Percentiles rank a stretch among this genome's conserved stretches.
Evolutionary conservation across 345 rosid genomes (phyloP).

Genomic region (Excoecaria agallocha): DNA sequence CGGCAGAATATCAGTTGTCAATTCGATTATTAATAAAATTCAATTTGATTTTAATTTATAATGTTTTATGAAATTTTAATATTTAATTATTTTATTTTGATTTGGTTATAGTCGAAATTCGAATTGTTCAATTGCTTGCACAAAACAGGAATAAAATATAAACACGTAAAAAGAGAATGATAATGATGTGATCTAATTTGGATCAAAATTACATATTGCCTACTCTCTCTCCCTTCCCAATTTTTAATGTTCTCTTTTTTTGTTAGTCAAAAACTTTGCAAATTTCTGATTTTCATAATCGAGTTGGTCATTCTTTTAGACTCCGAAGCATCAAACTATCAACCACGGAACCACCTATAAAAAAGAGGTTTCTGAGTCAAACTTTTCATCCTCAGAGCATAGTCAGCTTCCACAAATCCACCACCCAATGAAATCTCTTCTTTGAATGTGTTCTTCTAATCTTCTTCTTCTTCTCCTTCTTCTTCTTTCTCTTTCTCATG

Average conservation of each 20-base stretch:
- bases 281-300: background rate
- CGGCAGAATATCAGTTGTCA: no score
- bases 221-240: background rate
- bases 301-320: background rate
- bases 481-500: no score
- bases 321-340: background rate
- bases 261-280: conserved; percentile 8
- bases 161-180: no score
- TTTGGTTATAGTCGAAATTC: no score
- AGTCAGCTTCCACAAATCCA: background rate
- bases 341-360: background rate
- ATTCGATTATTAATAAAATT: no score
- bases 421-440: background rate
- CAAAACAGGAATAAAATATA: no score
- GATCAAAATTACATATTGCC: no score
- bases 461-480: conserved; percentile 4
- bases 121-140: no score
- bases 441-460: background rate
- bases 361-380: conserved; percentile 8
- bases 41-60: no score
- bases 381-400: conserved; percentile 11
- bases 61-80: no score
- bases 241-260: background rate
- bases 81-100: no score
- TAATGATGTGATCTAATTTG: no score